phyloP scores from a whole-genome alignment of 2,329 filamentous ascomycete genomes.

The Cladorrhinum sp. region DNA sequence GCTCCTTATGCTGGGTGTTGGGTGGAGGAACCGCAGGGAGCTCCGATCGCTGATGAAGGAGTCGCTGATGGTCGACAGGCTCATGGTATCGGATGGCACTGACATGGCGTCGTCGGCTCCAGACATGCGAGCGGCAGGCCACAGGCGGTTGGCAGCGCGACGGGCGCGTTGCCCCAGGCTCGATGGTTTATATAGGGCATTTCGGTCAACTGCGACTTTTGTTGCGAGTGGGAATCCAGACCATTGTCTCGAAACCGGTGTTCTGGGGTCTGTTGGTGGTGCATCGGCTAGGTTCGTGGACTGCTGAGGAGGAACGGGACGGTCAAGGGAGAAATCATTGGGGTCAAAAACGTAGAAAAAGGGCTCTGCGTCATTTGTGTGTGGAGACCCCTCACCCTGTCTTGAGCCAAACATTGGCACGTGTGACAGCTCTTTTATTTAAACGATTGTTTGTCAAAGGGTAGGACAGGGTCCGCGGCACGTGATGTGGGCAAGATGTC shows the following conservation, averaged over 20 bases:
- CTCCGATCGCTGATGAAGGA: not conserved
- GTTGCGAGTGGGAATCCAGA: not conserved
- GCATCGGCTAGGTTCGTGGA: too few relatives aligned
- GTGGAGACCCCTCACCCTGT: too few relatives aligned
- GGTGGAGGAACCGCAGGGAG: not conserved
- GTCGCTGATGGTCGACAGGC: not conserved
- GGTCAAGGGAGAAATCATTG: too few relatives aligned
- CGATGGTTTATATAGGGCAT: not conserved
- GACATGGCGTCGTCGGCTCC: not conserved
- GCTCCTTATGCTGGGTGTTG: not conserved
- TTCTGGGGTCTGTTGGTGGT: not conserved
- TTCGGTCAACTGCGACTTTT: not conserved
- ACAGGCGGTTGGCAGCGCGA: not conserved
- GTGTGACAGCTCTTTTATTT: too few relatives aligned
- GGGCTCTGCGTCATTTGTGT: too few relatives aligned
- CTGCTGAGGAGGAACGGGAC: too few relatives aligned
- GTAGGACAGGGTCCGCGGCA: too few relatives aligned
- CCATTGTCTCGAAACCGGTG: not conserved
- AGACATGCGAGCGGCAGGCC: not conserved
- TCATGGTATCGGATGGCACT: not conserved
- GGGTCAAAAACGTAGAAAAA: too few relatives aligned
- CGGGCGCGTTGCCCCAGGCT: not conserved
- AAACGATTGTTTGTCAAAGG: too few relatives aligned
- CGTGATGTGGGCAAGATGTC: too few relatives aligned
- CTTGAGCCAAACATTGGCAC: too few relatives aligned